Conservation (phyloP, 2,329 filamentous ascomycete genomes). For the Zymoseptoria ardabiliae region DNA sequence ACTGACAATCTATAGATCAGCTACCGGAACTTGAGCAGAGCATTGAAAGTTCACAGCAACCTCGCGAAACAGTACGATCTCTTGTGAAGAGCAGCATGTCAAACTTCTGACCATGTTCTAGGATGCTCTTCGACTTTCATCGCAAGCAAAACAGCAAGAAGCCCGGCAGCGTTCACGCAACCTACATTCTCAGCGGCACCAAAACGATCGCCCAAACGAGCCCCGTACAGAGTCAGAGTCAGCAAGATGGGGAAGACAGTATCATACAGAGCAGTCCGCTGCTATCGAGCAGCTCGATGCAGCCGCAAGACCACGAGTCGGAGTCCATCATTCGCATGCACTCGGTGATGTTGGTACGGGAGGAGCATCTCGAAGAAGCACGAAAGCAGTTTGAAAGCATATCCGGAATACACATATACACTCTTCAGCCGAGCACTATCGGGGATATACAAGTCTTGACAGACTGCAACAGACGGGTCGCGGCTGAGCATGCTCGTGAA, state of each 20-base stretch:
- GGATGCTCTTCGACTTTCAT: slow-evolving; percentile 84
- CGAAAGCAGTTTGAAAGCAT: slow-evolving; percentile 65
- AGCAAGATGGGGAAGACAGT: slow-evolving; percentile 54
- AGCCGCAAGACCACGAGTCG: slow-evolving; percentile 41
- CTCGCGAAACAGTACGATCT: slow-evolving; percentile 71
- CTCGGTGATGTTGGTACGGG: slow-evolving; percentile 24
- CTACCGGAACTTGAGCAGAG: slow-evolving; percentile 77
- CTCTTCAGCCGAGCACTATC: slow-evolving; percentile 62
- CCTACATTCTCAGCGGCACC: slow-evolving; percentile 76
- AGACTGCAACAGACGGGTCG: slow-evolving; percentile 59
- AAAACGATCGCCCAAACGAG: slow-evolving; percentile 41
- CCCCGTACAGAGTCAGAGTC: slow-evolving; percentile 34
- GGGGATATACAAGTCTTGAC: slow-evolving; percentile 62
- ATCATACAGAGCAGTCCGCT: slow-evolving; percentile 59
- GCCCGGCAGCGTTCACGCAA: slow-evolving; percentile 72
- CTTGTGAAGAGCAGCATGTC: background rate
- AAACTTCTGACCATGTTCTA: slow-evolving; percentile 33
- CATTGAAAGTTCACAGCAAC: slow-evolving; percentile 76
- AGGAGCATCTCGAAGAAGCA: slow-evolving; percentile 35
- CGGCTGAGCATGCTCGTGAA: slow-evolving; percentile 48
- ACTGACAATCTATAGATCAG: slow-evolving; percentile 55
- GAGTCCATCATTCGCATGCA: slow-evolving; percentile 46
- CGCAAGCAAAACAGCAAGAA: slow-evolving; percentile 67
- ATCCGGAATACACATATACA: slow-evolving; percentile 78
- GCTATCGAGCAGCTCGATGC: slow-evolving; percentile 60